These are phyloP conservation scores for Polychaeton citri DNA, from an alignment of 2,329 filamentous ascomycete genomes.

Conservation along the genomic window DNA sequence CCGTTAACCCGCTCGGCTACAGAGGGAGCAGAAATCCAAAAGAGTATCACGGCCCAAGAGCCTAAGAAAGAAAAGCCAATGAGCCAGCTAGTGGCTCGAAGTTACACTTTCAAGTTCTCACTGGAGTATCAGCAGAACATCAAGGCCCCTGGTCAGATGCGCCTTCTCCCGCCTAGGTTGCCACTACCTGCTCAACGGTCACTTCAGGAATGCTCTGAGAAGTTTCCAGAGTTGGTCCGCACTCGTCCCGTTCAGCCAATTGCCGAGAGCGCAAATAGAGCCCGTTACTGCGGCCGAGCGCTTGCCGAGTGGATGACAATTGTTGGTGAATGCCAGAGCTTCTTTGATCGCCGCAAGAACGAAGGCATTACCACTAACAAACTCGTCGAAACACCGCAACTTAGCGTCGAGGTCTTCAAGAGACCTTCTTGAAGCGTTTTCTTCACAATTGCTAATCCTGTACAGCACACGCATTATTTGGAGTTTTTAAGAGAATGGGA, in stretches of 20 bases:
- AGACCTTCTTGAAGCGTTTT: slow-evolving; percentile 8
- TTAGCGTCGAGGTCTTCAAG: slow-evolving; percentile 50
- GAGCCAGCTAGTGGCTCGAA: slow-evolving; percentile 32
- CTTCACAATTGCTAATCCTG: not conserved
- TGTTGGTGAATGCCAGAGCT: slow-evolving; percentile 67
- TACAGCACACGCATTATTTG: slow-evolving; percentile 1
- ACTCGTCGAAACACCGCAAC: slow-evolving; percentile 55
- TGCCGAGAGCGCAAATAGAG: slow-evolving; percentile 26
- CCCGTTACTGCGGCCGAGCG: slow-evolving; percentile 55
- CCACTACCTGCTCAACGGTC: slow-evolving; percentile 57
- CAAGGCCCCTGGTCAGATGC: slow-evolving; percentile 45
- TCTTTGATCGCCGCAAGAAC: slow-evolving; percentile 60
- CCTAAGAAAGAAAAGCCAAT: slow-evolving; percentile 1
- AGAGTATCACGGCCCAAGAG: slow-evolving; percentile 1
- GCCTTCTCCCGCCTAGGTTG: slow-evolving; percentile 53
- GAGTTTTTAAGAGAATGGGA: not conserved
- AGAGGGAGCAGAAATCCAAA: slow-evolving; percentile 3
- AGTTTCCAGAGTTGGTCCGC: slow-evolving; percentile 5
- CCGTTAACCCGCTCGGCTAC: slow-evolving; percentile 6
- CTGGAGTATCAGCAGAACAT: slow-evolving; percentile 48
- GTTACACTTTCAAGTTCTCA: slow-evolving; percentile 61
- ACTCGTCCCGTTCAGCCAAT: slow-evolving; percentile 19
- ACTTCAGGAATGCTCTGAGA: slow-evolving; percentile 31
- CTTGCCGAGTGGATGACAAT: slow-evolving; percentile 68
- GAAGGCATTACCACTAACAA: slow-evolving; percentile 56